Conservation (phyloP, 2,329 filamentous ascomycete genomes). For the Fusarium pseudoanthophilum region DNA sequence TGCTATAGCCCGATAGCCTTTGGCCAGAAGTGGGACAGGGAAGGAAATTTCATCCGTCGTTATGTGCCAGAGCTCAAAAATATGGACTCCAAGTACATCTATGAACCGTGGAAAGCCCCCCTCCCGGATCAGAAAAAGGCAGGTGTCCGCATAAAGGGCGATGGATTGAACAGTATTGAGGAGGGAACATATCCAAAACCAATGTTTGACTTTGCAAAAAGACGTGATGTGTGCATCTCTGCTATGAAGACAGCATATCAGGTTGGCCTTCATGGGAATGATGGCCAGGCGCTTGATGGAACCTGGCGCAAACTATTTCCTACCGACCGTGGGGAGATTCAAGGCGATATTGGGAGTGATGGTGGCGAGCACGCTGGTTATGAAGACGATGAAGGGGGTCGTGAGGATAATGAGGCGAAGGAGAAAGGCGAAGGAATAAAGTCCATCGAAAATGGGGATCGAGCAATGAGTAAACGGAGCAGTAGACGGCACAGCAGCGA, state of each 20-base stretch:
- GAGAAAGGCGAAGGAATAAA: slow-evolving; percentile 25
- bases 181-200: slow-evolving; percentile 74
- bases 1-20: slow-evolving; percentile 78
- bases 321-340: slow-evolving; percentile 53
- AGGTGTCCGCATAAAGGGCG: slow-evolving; percentile 68
- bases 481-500: slow-evolving; percentile 22
- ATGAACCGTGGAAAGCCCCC: slow-evolving; percentile 82
- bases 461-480: slow-evolving; percentile 39
- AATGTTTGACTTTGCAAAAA: slow-evolving; percentile 78
- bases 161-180: slow-evolving; percentile 57
- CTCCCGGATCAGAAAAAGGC: slow-evolving; percentile 75
- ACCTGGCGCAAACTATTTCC: slow-evolving; percentile 62
- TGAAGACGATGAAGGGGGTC: slow-evolving; percentile 39
- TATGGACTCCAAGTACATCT: slow-evolving; percentile 76
- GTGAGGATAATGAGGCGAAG: slow-evolving; percentile 38
- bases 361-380: slow-evolving; percentile 49
- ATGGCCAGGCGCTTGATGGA: slow-evolving; percentile 70
- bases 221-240: slow-evolving; percentile 70
- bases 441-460: slow-evolving; percentile 10
- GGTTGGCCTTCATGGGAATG: slow-evolving; percentile 71
- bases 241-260: slow-evolving; percentile 78
- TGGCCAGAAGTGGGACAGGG: slow-evolving; percentile 78
- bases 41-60: slow-evolving; percentile 70
- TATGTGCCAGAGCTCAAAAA: slow-evolving; percentile 75
- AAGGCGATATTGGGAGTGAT: slow-evolving; percentile 50